Percentiles rank a stretch among this genome's conserved stretches.
Conservation (phyloP, 768 basidiomycete species). For the Xerocomellus intermedius region DNA sequence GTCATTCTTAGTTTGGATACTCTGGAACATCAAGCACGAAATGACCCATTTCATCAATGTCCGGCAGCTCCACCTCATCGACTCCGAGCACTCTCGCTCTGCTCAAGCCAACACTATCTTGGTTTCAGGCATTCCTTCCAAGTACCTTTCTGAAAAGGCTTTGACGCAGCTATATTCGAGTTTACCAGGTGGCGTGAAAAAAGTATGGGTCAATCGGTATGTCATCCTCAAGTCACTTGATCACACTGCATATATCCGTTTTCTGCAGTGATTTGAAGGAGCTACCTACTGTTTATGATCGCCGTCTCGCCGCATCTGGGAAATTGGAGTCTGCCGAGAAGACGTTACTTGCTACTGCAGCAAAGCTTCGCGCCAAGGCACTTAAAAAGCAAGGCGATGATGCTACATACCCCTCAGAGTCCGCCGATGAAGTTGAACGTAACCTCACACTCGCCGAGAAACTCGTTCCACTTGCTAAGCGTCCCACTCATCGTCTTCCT, state of each 20-base stretch:
- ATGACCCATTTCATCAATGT: conserved; percentile 77
- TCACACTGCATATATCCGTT: background rate
- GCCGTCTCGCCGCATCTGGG: conserved; percentile 65
- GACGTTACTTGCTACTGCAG: conserved; percentile 67
- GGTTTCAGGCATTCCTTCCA: conserved; percentile 82
- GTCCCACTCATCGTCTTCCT: conserved; percentile 77
- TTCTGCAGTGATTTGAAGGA: conserved; percentile 72
- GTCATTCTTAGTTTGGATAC: conserved; percentile 66
- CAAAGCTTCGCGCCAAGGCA: conserved; percentile 63
- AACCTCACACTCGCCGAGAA: conserved; percentile 40
- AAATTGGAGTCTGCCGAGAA: conserved; percentile 91
- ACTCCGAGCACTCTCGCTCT: conserved; percentile 66
- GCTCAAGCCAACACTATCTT: conserved; percentile 90
- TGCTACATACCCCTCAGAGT: conserved; percentile 17
- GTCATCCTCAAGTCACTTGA: conserved; percentile 10
- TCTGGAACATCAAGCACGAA: conserved; percentile 77
- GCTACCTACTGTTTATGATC: conserved; percentile 78
- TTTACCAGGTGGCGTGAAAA: conserved; percentile 87
- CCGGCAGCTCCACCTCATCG: conserved; percentile 81
- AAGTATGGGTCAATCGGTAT: conserved; percentile 89
- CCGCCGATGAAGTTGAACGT: conserved; percentile 29
- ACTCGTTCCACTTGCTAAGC: conserved; percentile 66
- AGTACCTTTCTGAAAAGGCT: conserved; percentile 69
- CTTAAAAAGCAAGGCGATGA: conserved; percentile 41
- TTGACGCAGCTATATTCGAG: conserved; percentile 70